A percentile compares a stretch with the other conserved stretches of the same genome.
Conservation (phyloP, 208 protist species). For the Trypanosoma scelopori region DNA sequence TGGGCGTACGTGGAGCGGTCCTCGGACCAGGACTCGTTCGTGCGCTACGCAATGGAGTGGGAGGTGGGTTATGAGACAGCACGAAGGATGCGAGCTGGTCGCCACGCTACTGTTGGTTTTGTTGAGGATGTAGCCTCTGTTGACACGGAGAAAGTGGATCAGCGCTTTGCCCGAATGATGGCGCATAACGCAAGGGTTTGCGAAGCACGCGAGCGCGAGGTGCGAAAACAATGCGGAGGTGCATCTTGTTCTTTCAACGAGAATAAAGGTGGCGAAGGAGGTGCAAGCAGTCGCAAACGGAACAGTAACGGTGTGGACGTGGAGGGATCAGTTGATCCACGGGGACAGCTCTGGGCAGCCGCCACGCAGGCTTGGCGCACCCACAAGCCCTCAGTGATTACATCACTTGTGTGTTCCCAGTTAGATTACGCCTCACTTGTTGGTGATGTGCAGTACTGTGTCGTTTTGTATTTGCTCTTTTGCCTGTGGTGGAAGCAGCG, state of each 20-base stretch:
- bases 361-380: constrained; percentile 64
- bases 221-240: constrained; percentile 10
- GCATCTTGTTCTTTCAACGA: neutral
- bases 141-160: constrained; percentile 12
- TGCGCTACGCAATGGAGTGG: constrained; percentile 78
- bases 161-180: constrained; percentile 29
- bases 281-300: neutral
- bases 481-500: constrained; percentile 83
- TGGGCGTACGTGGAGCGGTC: constrained; percentile 62
- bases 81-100: constrained; percentile 31
- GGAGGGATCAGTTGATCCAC: constrained; percentile 32
- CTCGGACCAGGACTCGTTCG: constrained; percentile 50
- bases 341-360: constrained; percentile 67
- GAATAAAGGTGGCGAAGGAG: constrained; percentile 2
- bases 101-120: neutral
- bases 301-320: constrained; percentile 4
- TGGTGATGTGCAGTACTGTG: constrained; percentile 82
- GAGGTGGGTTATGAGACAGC: constrained; percentile 81
- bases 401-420: constrained; percentile 49
- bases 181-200: constrained; percentile 28
- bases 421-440: constrained; percentile 78
- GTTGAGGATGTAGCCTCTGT: neutral
- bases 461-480: constrained; percentile 73
- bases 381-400: constrained; percentile 51
- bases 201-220: constrained; percentile 1